phyloP scores from a whole-genome alignment of 345 rosid genomes.

The Bretschneidera sinensis region DNA sequence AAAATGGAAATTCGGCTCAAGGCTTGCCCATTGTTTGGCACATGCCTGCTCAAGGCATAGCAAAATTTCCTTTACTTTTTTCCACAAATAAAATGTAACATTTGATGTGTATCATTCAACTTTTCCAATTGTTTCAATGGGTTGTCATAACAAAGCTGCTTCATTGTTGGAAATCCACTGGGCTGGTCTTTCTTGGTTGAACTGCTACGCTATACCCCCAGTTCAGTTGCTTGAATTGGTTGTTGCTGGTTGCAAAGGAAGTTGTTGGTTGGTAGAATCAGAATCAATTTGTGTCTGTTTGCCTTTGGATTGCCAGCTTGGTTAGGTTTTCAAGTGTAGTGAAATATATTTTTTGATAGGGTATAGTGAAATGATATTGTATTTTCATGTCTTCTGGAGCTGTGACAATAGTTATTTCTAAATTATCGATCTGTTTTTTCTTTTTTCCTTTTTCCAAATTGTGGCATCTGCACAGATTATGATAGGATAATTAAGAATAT shows the following conservation, averaged over 20 bases:
- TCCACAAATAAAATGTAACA: no score
- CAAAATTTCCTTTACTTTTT: no score
- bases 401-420: background rate
- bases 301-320: background rate
- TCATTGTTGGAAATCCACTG: no score
- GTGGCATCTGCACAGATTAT: constrained; percentile 43
- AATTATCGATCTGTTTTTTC: background rate
- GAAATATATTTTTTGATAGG: no score
- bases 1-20: background rate
- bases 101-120: no score
- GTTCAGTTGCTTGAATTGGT: background rate
- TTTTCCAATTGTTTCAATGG: no score
- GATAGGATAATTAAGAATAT: constrained; percentile 96
- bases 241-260: background rate
- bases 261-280: background rate
- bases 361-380: background rate
- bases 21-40: background rate
- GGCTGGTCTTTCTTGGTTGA: no score
- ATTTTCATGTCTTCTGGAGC: background rate
- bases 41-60: no score
- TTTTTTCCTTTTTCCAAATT: no score
- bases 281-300: background rate
- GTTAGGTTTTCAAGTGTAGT: background rate
- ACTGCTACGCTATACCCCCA: no score
- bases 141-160: no score